These are phyloP conservation scores for Nakaseomyces glabratus DNA, from an alignment of 1,139 yeast genomes.

Conservation along the genomic window DNA sequence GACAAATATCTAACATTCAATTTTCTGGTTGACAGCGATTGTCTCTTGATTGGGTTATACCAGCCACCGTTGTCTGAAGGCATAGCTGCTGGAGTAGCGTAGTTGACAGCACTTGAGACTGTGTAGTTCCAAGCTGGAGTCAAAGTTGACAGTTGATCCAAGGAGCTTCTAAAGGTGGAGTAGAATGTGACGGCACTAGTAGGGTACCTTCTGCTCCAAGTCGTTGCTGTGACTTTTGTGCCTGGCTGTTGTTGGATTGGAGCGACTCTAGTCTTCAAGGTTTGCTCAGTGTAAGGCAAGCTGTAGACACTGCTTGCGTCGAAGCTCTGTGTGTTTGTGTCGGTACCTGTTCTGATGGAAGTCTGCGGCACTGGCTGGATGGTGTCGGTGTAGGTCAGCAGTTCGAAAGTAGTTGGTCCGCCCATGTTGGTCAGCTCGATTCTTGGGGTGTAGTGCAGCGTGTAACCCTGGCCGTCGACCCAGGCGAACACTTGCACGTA, in stretches of 20 bases:
- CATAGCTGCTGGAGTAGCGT: conserved; percentile 57
- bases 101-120: conserved; percentile 52
- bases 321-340: conserved; percentile 18
- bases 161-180: conserved; percentile 36
- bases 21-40: conserved; percentile 33
- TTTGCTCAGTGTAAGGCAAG: conserved; percentile 64
- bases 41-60: conserved; percentile 34
- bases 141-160: conserved; percentile 48
- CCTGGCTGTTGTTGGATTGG: conserved; percentile 91
- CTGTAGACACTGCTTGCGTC: conserved; percentile 33
- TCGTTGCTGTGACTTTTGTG: conserved; percentile 51
- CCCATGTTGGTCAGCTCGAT: conserved; percentile 61
- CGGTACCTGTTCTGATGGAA: conserved; percentile 33
- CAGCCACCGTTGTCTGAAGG: conserved; percentile 50
- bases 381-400: conserved; percentile 16
- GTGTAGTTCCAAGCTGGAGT: conserved; percentile 83
- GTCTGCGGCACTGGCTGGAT: conserved; percentile 33
- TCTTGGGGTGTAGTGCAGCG: conserved; percentile 67
- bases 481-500: conserved; percentile 56
- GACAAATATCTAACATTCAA: conserved; percentile 12
- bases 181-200: conserved; percentile 59
- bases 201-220: conserved; percentile 56
- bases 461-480: conserved; percentile 35
- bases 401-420: conserved; percentile 38
- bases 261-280: conserved; percentile 68